Evolutionary conservation across 169 alveolate genomes (phyloP).

Genomic region (Eimeria sp.): DNA sequence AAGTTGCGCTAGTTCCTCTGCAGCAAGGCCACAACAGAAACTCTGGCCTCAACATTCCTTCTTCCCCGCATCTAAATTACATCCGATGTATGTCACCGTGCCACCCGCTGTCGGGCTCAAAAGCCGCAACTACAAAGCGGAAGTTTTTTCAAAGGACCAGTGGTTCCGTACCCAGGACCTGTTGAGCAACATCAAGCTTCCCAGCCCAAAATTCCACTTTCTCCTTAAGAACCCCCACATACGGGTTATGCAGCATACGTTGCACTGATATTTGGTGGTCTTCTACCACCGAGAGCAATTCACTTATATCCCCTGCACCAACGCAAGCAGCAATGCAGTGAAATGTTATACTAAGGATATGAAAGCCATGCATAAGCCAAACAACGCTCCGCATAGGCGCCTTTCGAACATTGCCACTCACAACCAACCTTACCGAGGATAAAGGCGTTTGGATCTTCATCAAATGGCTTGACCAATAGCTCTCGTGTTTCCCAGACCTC

Average conservation of each 20-base stretch:
- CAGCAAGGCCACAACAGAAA: not conserved
- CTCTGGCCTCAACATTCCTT: not conserved
- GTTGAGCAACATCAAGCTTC: constrained; percentile 93
- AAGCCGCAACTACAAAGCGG: not conserved
- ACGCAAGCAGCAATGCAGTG: not conserved
- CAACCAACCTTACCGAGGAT: constrained; percentile 89
- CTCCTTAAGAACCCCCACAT: constrained; percentile 94
- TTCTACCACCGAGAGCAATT: constrained; percentile 90
- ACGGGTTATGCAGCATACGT: constrained; percentile 95
- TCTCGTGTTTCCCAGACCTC: constrained; percentile 90
- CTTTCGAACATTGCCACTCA: not conserved
- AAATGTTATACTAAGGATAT: not conserved
- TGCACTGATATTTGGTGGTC: constrained; percentile 93
- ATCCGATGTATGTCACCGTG: not conserved
- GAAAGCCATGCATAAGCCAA: not conserved
- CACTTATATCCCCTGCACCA: constrained; percentile 80
- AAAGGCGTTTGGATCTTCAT: constrained; percentile 89
- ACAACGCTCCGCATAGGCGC: not conserved
- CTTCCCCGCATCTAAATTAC: not conserved
- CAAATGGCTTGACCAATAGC: constrained; percentile 88
- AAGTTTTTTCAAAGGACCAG: not conserved
- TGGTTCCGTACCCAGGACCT: constrained; percentile 50
- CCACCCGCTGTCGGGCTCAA: not conserved
- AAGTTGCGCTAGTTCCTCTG: constrained; percentile 66
- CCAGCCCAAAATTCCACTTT: constrained; percentile 94